Percentiles rank a stretch among this genome's conserved stretches.
Conservation (phyloP, 2,329 filamentous ascomycete genomes). For the Colletotrichum euphorbiae region DNA sequence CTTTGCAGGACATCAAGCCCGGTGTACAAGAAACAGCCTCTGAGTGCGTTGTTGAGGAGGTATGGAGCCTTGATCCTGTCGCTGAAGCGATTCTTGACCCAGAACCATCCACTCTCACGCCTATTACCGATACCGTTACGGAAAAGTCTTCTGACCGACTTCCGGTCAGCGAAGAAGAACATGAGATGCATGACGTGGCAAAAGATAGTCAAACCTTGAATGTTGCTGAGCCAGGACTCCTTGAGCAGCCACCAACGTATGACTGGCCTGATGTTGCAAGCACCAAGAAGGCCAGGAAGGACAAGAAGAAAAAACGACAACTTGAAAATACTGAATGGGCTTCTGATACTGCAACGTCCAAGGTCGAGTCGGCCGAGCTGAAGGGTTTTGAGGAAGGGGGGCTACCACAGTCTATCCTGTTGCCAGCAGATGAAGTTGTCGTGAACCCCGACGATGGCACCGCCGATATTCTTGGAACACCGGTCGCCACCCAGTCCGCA, state of each 20-base stretch:
- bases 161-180: background rate
- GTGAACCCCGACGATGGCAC: too few relatives aligned
- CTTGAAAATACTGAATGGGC: constrained; percentile 8
- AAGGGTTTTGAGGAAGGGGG: background rate
- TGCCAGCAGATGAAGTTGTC: too few relatives aligned
- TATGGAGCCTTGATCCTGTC: background rate
- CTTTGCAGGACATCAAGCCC: background rate
- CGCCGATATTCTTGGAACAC: too few relatives aligned
- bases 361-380: background rate
- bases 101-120: too few relatives aligned
- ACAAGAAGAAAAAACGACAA: constrained; percentile 50
- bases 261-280: constrained; percentile 22
- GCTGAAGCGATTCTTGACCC: background rate
- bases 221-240: too few relatives aligned
- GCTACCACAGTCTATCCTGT: too few relatives aligned
- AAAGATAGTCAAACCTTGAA: background rate
- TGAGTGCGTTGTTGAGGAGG: too few relatives aligned
- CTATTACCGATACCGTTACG: background rate
- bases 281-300: constrained; percentile 48
- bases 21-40: background rate
- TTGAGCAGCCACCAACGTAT: background rate
- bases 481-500: too few relatives aligned
- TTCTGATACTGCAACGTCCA: background rate
- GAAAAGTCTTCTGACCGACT: background rate
- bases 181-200: background rate